Conservation (phyloP, 2,329 filamentous ascomycete species). For the Aspergillus sp. region DNA sequence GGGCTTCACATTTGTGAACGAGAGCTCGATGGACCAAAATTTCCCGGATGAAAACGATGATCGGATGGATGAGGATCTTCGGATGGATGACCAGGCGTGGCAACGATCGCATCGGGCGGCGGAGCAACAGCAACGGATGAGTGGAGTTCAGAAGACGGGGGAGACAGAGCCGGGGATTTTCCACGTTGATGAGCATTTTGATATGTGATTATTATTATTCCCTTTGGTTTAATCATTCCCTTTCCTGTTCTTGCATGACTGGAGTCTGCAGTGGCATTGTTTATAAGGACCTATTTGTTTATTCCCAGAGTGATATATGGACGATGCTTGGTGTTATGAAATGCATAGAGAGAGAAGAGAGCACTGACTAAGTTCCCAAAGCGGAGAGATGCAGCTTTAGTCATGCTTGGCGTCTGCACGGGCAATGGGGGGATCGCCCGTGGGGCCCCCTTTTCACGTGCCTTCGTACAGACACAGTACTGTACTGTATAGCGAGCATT, state of each 20-base stretch:
- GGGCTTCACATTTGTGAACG: slow-evolving; percentile 98
- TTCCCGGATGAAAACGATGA: slow-evolving; percentile 30
- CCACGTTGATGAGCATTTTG: slow-evolving; percentile 40
- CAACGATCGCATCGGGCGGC: slow-evolving; percentile 27
- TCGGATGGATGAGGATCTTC: slow-evolving; percentile 38
- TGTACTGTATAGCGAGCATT: no score
- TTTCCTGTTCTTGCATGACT: slow-evolving; percentile 29
- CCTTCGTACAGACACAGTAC: no score
- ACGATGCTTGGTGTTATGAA: no score
- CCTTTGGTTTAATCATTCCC: not conserved
- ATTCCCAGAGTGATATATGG: not conserved
- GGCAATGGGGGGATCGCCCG: no score
- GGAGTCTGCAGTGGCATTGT: slow-evolving; percentile 32
- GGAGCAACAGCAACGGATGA: slow-evolving; percentile 37
- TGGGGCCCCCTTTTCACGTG: no score
- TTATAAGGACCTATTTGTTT: not conserved
- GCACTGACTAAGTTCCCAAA: slow-evolving; percentile 1
- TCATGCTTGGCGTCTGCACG: no score
- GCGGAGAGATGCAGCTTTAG: no score
- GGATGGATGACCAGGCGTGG: slow-evolving; percentile 30
- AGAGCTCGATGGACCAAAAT: slow-evolving; percentile 75
- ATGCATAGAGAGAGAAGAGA: slow-evolving; percentile 2
- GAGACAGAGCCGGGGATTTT: slow-evolving; percentile 37
- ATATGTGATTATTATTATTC: slow-evolving; percentile 30
- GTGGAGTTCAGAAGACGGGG: slow-evolving; percentile 35